A percentile compares a stretch with the other conserved stretches of the same genome.
Conservation (phyloP, 177 flowering plant genomes). For the Vitis hybrid region DNA sequence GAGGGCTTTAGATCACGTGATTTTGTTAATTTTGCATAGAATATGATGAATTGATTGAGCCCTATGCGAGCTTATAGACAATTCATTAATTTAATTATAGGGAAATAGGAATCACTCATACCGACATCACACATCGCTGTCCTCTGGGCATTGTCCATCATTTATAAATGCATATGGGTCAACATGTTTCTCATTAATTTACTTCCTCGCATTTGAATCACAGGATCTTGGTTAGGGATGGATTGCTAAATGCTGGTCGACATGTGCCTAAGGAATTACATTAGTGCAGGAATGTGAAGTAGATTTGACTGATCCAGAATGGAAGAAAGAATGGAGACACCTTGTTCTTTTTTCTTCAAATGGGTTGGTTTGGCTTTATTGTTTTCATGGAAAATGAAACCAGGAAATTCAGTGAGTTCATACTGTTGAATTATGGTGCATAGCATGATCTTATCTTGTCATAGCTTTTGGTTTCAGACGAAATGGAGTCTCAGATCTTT, state of each 20-base stretch:
- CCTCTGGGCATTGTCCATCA: neutral
- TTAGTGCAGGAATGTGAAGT: neutral
- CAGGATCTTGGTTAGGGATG: neutral
- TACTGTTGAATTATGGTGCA: too few relatives aligned
- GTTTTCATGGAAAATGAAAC: too few relatives aligned
- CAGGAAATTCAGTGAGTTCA: too few relatives aligned
- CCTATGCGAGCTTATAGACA: constrained; percentile 1
- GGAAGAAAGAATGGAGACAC: too few relatives aligned
- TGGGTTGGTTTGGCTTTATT: too few relatives aligned
- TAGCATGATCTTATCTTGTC: too few relatives aligned
- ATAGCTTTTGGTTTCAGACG: too few relatives aligned
- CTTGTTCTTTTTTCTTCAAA: too few relatives aligned
- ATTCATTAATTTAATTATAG: constrained; percentile 7
- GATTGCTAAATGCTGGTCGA: neutral
- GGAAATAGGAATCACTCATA: constrained; percentile 4
- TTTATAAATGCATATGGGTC: constrained; percentile 4
- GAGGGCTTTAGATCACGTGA: constrained; percentile 12
- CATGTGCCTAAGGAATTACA: neutral
- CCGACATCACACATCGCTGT: constrained; percentile 12
- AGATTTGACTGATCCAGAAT: neutral
- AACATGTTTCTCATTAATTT: constrained; percentile 3
- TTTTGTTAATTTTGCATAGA: constrained; percentile 6
- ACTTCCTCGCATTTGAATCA: neutral
- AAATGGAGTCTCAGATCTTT: too few relatives aligned
- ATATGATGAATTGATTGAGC: constrained; percentile 18